Evolutionary conservation across 176 grass and related monocot species (phyloP).

Genomic region (Lolium rigidum): DNA sequence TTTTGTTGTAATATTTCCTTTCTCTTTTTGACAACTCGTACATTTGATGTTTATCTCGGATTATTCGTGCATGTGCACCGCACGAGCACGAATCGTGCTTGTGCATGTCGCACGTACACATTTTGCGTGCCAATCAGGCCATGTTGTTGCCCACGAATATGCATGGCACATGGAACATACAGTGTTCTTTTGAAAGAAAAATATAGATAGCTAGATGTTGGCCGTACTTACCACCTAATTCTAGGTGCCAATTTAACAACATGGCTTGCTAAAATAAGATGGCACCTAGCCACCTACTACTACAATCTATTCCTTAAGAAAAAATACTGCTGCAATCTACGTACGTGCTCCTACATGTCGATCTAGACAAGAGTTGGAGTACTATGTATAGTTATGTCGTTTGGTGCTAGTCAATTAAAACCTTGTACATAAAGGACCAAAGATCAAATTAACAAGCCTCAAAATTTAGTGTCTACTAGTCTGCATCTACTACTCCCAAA

Average conservation of each 20-base stretch:
- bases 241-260: not conserved
- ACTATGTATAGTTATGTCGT: not conserved
- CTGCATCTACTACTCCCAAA: too few relatives aligned
- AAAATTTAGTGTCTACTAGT: not conserved
- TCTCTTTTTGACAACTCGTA: too few relatives aligned
- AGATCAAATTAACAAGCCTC: not conserved
- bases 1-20: not conserved
- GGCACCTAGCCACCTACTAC: not conserved
- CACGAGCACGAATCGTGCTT: not conserved
- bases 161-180: not conserved
- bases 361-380: not conserved
- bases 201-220: not conserved
- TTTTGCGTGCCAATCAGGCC: slow-evolving; percentile 19
- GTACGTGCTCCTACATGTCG: not conserved
- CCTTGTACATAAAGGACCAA: not conserved
- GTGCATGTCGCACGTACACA: not conserved
- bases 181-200: not conserved
- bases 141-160: not conserved
- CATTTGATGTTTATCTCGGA: not conserved
- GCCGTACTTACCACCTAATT: not conserved
- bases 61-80: slow-evolving; percentile 20
- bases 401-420: not conserved
- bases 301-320: too few relatives aligned
- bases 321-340: too few relatives aligned
- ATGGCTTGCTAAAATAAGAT: slow-evolving; percentile 16